These are phyloP conservation scores for Penicillium sp. DNA, from an alignment of 2,329 filamentous ascomycete species.

Conservation along the genomic window DNA sequence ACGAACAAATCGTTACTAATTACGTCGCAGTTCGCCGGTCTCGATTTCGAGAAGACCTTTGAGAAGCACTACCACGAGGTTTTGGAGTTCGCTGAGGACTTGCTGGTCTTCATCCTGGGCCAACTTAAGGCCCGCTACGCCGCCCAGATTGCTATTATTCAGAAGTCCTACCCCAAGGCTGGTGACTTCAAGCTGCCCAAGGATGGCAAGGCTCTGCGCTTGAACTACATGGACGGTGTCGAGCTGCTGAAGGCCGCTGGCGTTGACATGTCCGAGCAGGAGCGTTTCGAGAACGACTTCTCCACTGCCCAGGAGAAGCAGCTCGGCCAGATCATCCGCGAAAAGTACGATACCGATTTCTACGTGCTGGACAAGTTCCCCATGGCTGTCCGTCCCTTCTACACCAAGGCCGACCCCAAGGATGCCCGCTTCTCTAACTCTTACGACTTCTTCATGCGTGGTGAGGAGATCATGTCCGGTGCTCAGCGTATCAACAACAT, in stretches of 20 bases:
- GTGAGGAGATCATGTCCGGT: constrained; percentile 67
- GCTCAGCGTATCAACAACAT: constrained; percentile 66
- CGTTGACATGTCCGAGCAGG: constrained; percentile 51
- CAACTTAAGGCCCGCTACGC: constrained; percentile 47
- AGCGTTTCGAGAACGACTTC: constrained; percentile 49
- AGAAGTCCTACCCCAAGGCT: constrained; percentile 52
- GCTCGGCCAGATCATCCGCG: constrained; percentile 80
- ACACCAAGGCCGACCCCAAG: constrained; percentile 76
- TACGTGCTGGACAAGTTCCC: constrained; percentile 98
- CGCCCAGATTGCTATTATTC: constrained; percentile 47
- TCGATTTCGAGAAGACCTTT: constrained; percentile 55
- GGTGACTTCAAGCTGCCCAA: constrained; percentile 52
- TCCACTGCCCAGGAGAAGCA: constrained; percentile 57
- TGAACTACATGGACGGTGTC: constrained; percentile 53
- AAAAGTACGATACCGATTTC: constrained; percentile 93
- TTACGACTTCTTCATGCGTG: constrained; percentile 71
- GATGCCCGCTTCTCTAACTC: constrained; percentile 67
- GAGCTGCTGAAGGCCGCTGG: constrained; percentile 50
- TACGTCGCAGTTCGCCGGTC: constrained; percentile 47
- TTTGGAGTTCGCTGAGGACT: constrained; percentile 49
- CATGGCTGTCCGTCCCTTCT: constrained; percentile 82
- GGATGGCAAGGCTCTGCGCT: constrained; percentile 49
- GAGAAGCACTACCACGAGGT: constrained; percentile 53
- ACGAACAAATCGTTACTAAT: constrained; percentile 16
- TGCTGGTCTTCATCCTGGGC: constrained; percentile 51